phyloP scores from a whole-genome alignment of 495 filamentous ascomycete species.

The Podospora appendiculata region DNA sequence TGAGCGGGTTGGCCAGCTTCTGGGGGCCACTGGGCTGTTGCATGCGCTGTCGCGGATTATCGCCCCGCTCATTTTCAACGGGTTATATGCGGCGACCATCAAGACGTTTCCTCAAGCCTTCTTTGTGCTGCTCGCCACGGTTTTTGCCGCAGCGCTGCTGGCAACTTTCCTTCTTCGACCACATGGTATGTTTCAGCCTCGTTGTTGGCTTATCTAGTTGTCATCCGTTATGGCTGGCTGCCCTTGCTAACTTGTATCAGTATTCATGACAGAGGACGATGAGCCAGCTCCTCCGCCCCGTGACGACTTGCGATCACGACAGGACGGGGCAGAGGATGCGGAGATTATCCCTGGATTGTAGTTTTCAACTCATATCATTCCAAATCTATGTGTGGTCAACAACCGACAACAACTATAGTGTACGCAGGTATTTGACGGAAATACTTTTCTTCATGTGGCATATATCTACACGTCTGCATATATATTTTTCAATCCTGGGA shows the following conservation, averaged over 20 bases:
- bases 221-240: neutral
- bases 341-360: conserved; percentile 16
- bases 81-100: conserved; percentile 77
- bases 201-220: neutral
- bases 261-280: neutral
- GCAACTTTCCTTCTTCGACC: conserved; percentile 64
- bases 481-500: no score
- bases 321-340: conserved; percentile 17
- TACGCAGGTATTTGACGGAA: no score
- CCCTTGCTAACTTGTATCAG: conserved; percentile 1
- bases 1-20: conserved; percentile 70
- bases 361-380: no score
- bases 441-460: no score
- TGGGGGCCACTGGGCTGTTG: conserved; percentile 79
- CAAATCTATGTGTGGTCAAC: no score
- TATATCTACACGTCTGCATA: no score
- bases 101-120: conserved; percentile 69
- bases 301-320: neutral
- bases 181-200: conserved; percentile 50
- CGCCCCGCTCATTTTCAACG: conserved; percentile 72
- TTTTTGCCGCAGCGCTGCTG: conserved; percentile 59
- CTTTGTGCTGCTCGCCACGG: conserved; percentile 61
- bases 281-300: neutral
- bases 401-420: no score
- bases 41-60: conserved; percentile 76